Percentiles rank a stretch among this genome's conserved stretches.
Evolutionary conservation across 257 asterid genomes (phyloP).

Genomic region (Nicotiana attenuata): DNA sequence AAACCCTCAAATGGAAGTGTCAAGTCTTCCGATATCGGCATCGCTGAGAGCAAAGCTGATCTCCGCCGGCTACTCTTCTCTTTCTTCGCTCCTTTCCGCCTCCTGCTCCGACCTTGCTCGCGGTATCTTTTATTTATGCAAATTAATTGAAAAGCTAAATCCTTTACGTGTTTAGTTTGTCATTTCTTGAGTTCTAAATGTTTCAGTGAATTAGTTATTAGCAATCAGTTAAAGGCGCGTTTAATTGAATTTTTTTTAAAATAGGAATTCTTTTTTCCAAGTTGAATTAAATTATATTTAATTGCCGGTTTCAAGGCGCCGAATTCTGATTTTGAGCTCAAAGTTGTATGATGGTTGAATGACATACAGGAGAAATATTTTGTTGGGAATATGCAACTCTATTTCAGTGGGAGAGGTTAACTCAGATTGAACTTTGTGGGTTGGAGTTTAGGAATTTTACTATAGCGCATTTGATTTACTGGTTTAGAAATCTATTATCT

Average conservation of each 20-base stretch:
- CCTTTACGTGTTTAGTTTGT: not conserved
- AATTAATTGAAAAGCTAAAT: not conserved
- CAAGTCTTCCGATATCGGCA: constrained; percentile 69
- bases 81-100: constrained; percentile 51
- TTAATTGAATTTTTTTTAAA: not conserved
- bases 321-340: not conserved
- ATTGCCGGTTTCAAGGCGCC: not conserved
- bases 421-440: no score
- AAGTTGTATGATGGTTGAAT: not conserved
- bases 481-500: no score
- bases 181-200: not conserved
- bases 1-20: constrained; percentile 43
- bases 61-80: constrained; percentile 67
- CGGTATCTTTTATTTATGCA: constrained; percentile 30
- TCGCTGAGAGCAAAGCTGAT: constrained; percentile 70
- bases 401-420: not conserved
- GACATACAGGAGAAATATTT: not conserved
- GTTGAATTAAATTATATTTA: not conserved
- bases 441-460: no score
- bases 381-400: not conserved
- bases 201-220: not conserved
- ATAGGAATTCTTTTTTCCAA: not conserved
- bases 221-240: not conserved
- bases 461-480: no score
- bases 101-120: constrained; percentile 46